phyloP scores from a whole-genome alignment of 2,329 filamentous ascomycete genomes.

The Amesomyces nigricolor region DNA sequence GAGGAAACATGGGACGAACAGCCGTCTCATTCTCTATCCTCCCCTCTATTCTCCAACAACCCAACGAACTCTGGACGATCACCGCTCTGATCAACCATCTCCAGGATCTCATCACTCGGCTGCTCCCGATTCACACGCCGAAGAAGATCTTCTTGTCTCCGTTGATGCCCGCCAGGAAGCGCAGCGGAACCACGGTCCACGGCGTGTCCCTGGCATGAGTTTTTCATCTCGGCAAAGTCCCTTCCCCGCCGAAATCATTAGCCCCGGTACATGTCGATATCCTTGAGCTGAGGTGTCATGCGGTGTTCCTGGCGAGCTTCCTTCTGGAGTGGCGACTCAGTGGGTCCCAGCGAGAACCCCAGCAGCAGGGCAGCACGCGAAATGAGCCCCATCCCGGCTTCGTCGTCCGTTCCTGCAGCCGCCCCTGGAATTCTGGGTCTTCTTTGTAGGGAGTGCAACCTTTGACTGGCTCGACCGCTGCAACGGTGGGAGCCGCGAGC shows the following conservation, averaged over 20 bases:
- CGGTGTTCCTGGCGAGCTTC: neutral
- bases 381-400: constrained; percentile 24
- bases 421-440: constrained; percentile 1
- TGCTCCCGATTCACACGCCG: no score
- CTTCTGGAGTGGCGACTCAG: neutral
- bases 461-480: constrained; percentile 14
- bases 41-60: no score
- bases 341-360: no score
- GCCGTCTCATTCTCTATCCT: no score
- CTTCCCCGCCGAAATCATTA: constrained; percentile 8
- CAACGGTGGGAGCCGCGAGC: constrained; percentile 14
- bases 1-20: no score
- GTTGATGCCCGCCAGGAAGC: neutral
- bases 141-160: no score
- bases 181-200: neutral
- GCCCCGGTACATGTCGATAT: constrained; percentile 5
- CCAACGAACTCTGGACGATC: no score
- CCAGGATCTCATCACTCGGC: no score
- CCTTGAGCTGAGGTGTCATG: neutral
- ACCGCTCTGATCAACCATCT: no score
- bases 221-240: constrained; percentile 20
- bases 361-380: constrained; percentile 15
- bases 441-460: neutral
- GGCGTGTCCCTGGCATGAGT: neutral
- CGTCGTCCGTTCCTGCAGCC: constrained; percentile 23